These are phyloP conservation scores for Xylaria scruposa DNA, from an alignment of 495 filamentous ascomycete genomes.

Conservation along the genomic window DNA sequence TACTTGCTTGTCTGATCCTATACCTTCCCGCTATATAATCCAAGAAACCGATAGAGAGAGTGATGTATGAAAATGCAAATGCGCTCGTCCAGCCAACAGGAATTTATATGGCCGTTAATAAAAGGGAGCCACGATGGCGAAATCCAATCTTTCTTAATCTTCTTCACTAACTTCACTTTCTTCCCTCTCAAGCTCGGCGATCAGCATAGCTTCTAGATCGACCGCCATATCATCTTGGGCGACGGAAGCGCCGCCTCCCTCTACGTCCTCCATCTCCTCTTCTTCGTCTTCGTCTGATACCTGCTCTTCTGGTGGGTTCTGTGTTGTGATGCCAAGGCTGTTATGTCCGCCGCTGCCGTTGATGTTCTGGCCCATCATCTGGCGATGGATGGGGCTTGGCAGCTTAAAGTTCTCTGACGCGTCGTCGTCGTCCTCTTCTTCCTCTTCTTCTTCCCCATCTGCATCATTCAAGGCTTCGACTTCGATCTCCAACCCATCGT, in stretches of 20 bases:
- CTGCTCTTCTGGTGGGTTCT: slow-evolving; percentile 18
- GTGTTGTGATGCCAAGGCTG: background rate
- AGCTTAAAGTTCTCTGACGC: slow-evolving; percentile 43
- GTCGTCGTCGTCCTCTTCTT: slow-evolving; percentile 41
- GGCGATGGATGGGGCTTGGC: slow-evolving; percentile 43
- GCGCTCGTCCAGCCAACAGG: slow-evolving; percentile 11
- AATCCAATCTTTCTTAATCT: slow-evolving; percentile 31
- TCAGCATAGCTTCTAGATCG: slow-evolving; percentile 49
- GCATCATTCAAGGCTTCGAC: slow-evolving; percentile 27
- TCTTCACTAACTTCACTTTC: slow-evolving; percentile 52
- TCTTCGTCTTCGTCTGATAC: slow-evolving; percentile 33
- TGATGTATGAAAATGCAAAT: slow-evolving; percentile 6
- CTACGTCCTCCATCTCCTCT: slow-evolving; percentile 41
- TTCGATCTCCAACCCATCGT: slow-evolving; percentile 33
- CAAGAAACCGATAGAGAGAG: background rate
- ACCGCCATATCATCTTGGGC: slow-evolving; percentile 35
- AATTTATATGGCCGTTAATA: background rate
- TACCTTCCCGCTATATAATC: background rate
- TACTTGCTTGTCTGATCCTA: background rate
- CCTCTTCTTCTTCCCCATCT: slow-evolving; percentile 33
- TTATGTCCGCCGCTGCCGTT: slow-evolving; percentile 17
- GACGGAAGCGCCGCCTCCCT: slow-evolving; percentile 29
- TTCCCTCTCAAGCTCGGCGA: slow-evolving; percentile 43
- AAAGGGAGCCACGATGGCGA: background rate
- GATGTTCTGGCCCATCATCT: slow-evolving; percentile 33